Evolutionary conservation across 208 protist species (phyloP).

Genomic region (Endotrypanum monterogeii): DNA sequence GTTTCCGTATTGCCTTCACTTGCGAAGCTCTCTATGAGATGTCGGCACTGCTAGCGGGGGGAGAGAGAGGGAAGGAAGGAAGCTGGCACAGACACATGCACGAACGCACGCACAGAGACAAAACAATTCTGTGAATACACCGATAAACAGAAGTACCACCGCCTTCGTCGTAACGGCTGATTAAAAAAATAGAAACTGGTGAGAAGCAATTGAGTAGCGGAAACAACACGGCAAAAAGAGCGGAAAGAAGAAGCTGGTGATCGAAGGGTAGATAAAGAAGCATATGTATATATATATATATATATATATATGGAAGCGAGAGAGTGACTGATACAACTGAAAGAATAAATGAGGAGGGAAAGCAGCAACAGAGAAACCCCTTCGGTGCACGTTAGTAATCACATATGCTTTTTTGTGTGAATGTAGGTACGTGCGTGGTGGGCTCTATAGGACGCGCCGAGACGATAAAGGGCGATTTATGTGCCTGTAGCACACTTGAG

Average conservation of each 20-base stretch:
- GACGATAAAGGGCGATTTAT: background rate
- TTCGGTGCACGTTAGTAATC: background rate
- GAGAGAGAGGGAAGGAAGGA: background rate
- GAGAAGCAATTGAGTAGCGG: background rate
- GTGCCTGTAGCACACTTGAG: background rate
- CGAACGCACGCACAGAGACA: background rate
- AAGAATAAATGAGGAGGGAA: background rate
- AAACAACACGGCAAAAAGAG: background rate
- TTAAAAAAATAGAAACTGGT: background rate
- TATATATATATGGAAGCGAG: background rate
- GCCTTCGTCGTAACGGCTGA: background rate
- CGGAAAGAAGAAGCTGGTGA: background rate
- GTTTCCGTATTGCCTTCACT: background rate
- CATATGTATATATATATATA: background rate
- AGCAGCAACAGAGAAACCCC: background rate
- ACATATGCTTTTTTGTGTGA: background rate
- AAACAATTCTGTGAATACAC: background rate
- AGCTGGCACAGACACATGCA: background rate
- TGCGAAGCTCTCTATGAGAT: background rate
- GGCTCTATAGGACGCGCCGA: background rate
- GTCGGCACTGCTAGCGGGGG: background rate
- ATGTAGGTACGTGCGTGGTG: background rate
- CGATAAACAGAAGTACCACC: background rate
- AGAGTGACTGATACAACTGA: background rate
- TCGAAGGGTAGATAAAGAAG: background rate